phyloP scores from a whole-genome alignment of 768 basidiomycete genomes.

The Boletus sensibilis region DNA sequence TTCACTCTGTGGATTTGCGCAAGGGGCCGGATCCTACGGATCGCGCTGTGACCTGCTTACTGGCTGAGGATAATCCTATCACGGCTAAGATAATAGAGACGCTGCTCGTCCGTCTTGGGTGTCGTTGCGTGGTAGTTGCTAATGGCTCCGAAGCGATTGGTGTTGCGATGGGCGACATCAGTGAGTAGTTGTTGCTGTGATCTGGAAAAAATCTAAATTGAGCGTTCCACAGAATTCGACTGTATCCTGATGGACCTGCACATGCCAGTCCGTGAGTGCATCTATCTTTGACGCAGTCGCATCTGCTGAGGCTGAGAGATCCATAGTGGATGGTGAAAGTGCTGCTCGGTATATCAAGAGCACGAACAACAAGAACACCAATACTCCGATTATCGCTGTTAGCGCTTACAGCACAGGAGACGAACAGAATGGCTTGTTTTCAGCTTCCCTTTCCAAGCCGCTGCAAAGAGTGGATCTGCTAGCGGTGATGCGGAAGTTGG shows the following conservation, averaged over 20 bases:
- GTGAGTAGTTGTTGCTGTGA: constrained; percentile 56
- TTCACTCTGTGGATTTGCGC: constrained; percentile 79
- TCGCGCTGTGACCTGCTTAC: constrained; percentile 86
- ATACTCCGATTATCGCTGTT: constrained; percentile 89
- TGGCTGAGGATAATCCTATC: constrained; percentile 98
- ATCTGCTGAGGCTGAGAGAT: constrained; percentile 10
- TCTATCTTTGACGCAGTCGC: not conserved
- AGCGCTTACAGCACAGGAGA: constrained; percentile 83
- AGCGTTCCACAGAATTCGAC: constrained; percentile 71
- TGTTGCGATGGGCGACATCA: constrained; percentile 96
- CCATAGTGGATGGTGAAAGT: constrained; percentile 86
- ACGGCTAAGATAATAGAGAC: constrained; percentile 98
- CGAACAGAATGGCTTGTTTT: constrained; percentile 67
- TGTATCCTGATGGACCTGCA: constrained; percentile 94
- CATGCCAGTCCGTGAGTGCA: constrained; percentile 83
- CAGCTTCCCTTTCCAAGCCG: constrained; percentile 84
- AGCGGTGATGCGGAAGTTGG: constrained; percentile 78
- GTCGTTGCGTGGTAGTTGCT: constrained; percentile 91
- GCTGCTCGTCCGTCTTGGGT: constrained; percentile 87
- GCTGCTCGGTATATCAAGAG: constrained; percentile 97
- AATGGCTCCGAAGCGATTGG: constrained; percentile 97
- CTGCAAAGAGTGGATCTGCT: constrained; percentile 85
- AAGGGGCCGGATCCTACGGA: constrained; percentile 77
- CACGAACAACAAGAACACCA: constrained; percentile 92
- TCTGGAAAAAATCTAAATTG: not conserved